Conservation (phyloP, 164 flowering plant genomes). For the Piper longum region DNA sequence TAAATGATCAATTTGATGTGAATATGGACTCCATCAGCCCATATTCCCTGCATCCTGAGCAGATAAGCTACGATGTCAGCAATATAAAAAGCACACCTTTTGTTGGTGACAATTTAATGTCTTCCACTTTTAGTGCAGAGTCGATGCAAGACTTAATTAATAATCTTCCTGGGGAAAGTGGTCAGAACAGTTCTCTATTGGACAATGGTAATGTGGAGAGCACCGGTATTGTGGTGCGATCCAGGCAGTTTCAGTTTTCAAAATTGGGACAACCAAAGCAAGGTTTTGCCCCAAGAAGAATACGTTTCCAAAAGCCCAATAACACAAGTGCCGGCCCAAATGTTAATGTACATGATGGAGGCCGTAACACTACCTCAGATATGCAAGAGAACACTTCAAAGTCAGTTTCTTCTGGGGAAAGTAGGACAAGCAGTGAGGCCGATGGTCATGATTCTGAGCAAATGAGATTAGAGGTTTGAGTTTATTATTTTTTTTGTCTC, state of each 20-base stretch:
- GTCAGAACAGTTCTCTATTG: constrained; percentile 5
- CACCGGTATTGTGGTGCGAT: constrained; percentile 11
- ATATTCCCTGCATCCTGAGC: neutral
- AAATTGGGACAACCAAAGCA: constrained; percentile 8
- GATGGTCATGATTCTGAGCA: neutral
- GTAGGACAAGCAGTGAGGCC: neutral
- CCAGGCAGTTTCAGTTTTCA: constrained; percentile 8
- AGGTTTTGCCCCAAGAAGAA: constrained; percentile 46
- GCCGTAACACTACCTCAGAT: neutral
- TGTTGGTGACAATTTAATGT: neutral
- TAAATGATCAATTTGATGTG: too few species aligned
- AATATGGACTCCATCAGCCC: too few species aligned
- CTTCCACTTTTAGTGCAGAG: constrained; percentile 1
- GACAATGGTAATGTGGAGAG: constrained; percentile 1
- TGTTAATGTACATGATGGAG: neutral
- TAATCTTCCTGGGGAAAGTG: constrained; percentile 2
- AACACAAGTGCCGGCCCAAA: constrained; percentile 1
- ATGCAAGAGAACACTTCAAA: neutral
- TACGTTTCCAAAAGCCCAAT: constrained; percentile 24
- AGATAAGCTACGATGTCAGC: neutral
- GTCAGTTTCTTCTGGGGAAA: neutral
- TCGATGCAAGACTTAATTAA: constrained; percentile 3
- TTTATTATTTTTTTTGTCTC: too few species aligned
- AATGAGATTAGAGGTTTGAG: neutral
- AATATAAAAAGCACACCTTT: neutral